Evolutionary conservation across 2,329 filamentous ascomycete genomes (phyloP).

Genomic region (Alternaria triticina): DNA sequence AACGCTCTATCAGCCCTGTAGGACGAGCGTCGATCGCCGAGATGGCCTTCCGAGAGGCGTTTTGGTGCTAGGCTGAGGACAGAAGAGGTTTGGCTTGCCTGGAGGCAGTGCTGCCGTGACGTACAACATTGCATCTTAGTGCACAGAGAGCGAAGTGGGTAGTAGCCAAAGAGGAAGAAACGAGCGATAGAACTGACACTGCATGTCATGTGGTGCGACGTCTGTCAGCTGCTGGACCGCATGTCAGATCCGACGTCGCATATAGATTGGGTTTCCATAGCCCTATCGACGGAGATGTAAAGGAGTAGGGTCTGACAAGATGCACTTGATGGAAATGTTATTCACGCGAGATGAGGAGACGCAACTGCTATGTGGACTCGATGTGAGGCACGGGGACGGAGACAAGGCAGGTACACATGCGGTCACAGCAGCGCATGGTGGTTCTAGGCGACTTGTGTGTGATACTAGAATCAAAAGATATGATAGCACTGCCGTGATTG

Average conservation of each 20-base stretch:
- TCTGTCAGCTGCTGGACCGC: conserved; percentile 8
- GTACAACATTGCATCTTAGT: conserved; percentile 6
- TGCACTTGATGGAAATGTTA: conserved; percentile 12
- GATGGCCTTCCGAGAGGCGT: conserved; percentile 28
- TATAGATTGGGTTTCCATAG: not conserved
- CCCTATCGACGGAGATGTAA: conserved; percentile 18
- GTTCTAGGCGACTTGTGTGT: not conserved
- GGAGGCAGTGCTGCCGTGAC: not conserved
- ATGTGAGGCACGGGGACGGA: not conserved
- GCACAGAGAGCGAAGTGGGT: conserved; percentile 16
- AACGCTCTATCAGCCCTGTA: conserved; percentile 32
- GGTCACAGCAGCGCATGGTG: not conserved
- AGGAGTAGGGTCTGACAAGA: conserved; percentile 21
- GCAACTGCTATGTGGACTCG: not conserved
- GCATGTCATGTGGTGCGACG: conserved; percentile 12
- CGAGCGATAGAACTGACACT: conserved; percentile 26
- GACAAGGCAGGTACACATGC: not conserved
- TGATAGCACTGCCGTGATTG: not conserved
- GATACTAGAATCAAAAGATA: not conserved
- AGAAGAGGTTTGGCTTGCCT: conserved; percentile 22
- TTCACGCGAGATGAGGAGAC: not conserved
- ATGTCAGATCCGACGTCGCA: conserved; percentile 30
- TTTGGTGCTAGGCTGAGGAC: conserved; percentile 32
- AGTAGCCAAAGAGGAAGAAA: conserved; percentile 24
- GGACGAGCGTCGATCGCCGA: not conserved